Base-by-base conservation (phyloP, 2,329 filamentous ascomycete species). In the Dactylellina sp. region DNA sequence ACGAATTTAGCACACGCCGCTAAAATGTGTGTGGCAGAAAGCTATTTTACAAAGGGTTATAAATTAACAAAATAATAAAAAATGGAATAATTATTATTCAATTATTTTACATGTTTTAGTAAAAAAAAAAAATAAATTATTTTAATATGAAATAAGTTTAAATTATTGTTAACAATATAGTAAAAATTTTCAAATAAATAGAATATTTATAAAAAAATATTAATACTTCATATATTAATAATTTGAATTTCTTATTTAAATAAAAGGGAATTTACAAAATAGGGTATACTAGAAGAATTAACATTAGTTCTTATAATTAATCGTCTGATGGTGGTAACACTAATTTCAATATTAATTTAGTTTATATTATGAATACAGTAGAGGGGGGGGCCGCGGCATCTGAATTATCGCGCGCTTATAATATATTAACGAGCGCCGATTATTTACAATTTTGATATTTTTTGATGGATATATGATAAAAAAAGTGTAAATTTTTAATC, bases 361-460 rank as follows among this genome's bases (percentile, higher is more conserved):
- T 78, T 71, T 78, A 76, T 71, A 79, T 79, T 75, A 79, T 79
- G 75, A 77, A 77, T 59, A 79, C 76, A 75, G 79, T 76, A 72
- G 77, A 79, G 28, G 28, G 28, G 9, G 9, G 28, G 28, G 9
- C 28, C 28, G 28, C 28, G 28, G 28, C 5, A 32, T 32, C 28
- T 32, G 28, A 32, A 32, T 32, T 32, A 32, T 32, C 28, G 9
- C 28, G 9, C 28, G 28, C 28, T 32, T 32, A 32, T 32, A 32
- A 32, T 32, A 32, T 32, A 32, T 32, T 32, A 32, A 32, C 28
- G 28, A 32, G 28, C 9, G 28, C n/a, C 28, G 28, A 32, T 71
- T 78, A 80, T 77, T 65, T 80, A 77, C 79, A 77, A 77, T 79
- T 78, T 78, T 76, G 78, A 77, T 78, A 80, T 76, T 81, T 80